phyloP scores from a whole-genome alignment of 768 basidiomycete genomes.

The Cyclocybe aegerita region DNA sequence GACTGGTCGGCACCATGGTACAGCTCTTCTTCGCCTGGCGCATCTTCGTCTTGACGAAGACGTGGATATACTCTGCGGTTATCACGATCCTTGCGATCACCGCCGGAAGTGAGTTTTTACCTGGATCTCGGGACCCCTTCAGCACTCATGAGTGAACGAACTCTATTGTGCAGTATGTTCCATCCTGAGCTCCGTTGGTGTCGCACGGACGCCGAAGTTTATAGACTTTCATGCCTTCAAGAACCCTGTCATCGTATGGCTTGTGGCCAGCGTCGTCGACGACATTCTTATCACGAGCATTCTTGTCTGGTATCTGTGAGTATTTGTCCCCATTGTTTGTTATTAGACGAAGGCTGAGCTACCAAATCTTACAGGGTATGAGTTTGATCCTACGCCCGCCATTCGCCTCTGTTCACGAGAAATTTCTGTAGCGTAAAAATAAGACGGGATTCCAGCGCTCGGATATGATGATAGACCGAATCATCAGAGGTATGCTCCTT shows the following conservation, averaged over 20 bases:
- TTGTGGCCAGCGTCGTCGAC: slow-evolving; percentile 35
- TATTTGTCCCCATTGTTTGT: background rate
- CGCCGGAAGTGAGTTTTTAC: slow-evolving; percentile 16
- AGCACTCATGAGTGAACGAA: background rate
- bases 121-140: background rate
- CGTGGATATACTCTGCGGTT: slow-evolving; percentile 14
- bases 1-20: slow-evolving; percentile 38
- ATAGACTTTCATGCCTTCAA: slow-evolving; percentile 12
- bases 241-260: slow-evolving; percentile 32
- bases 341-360: background rate
- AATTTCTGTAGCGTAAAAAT: slow-evolving; percentile 12
- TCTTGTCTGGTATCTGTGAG: slow-evolving; percentile 42
- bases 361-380: background rate
- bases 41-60: slow-evolving; percentile 23
- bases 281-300: slow-evolving; percentile 41
- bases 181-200: slow-evolving; percentile 1
- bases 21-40: slow-evolving; percentile 47
- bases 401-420: background rate
- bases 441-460: slow-evolving; percentile 21
- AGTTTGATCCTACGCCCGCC: background rate
- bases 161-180: background rate
- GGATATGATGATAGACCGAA: slow-evolving; percentile 21
- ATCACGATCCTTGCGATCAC: slow-evolving; percentile 12
- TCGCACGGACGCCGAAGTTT: background rate
- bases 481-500: slow-evolving; percentile 18